A percentile compares a stretch with the other conserved stretches of the same genome.
These are phyloP conservation scores for Neonectria faginata DNA, from an alignment of 2,329 filamentous ascomycete species.

Conservation along the genomic window DNA sequence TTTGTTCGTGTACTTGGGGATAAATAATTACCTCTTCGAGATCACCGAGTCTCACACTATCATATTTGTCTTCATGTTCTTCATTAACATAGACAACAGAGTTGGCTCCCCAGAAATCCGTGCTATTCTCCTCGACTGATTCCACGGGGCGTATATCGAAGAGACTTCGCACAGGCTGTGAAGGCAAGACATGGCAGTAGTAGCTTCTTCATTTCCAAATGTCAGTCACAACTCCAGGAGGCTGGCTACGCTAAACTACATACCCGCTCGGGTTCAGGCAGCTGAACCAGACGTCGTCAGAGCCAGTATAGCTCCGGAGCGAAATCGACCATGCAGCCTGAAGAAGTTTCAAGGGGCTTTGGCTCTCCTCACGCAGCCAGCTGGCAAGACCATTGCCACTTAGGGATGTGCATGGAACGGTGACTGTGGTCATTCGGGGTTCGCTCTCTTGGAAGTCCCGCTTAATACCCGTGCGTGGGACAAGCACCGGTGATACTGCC, in stretches of 20 bases:
- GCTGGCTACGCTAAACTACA: background rate
- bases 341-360: slow-evolving; percentile 1
- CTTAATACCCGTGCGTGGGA: background rate
- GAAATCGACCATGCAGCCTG: slow-evolving; percentile 8
- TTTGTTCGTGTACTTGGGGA: too few relatives aligned
- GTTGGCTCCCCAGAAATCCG: slow-evolving; percentile 4
- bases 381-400: background rate
- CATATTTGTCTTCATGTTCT: background rate
- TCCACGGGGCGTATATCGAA: slow-evolving; percentile 1
- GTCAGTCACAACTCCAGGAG: background rate
- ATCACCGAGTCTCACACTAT: background rate
- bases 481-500: background rate
- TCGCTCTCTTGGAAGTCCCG: slow-evolving; percentile 4
- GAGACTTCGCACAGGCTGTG: slow-evolving; percentile 1
- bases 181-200: slow-evolving; percentile 7
- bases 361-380: background rate
- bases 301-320: slow-evolving; percentile 6
- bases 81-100: slow-evolving; percentile 4
- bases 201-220: background rate
- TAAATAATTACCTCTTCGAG: too few relatives aligned
- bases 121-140: background rate
- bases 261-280: background rate
- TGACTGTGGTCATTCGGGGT: background rate
- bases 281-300: slow-evolving; percentile 6
- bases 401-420: background rate